Percentiles rank a stretch among this genome's conserved stretches.
These are phyloP conservation scores for Pseudogymnoascus pannorum DNA, from an alignment of 2,329 filamentous ascomycete species.

Conservation along the genomic window DNA sequence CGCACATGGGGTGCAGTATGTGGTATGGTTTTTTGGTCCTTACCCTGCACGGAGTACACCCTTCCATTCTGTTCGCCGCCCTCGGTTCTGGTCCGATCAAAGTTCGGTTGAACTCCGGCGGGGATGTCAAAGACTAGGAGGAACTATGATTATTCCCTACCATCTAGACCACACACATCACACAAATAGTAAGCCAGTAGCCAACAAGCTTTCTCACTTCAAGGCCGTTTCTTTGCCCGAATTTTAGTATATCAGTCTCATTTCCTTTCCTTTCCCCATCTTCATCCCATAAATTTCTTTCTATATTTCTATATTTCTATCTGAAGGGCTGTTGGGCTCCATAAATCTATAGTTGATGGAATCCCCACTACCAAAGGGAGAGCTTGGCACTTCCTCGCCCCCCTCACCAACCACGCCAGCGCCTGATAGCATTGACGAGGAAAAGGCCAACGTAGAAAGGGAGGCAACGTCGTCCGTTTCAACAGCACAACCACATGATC, in stretches of 20 bases:
- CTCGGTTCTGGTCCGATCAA: conserved; percentile 6
- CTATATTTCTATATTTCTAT: not conserved
- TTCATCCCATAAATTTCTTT: not conserved
- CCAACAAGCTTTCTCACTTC: conserved; percentile 1
- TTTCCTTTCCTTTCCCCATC: not conserved
- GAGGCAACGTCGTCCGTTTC: not conserved
- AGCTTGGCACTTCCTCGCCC: conserved; percentile 6
- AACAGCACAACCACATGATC: not conserved
- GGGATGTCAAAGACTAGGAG: not conserved
- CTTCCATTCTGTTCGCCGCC: not conserved
- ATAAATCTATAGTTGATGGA: not conserved
- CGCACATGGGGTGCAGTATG: not conserved
- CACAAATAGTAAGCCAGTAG: not conserved
- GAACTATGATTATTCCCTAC: not conserved
- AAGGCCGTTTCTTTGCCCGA: not conserved
- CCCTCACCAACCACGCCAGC: not conserved
- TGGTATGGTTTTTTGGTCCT: no score
- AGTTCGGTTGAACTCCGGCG: not conserved
- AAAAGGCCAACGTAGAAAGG: not conserved
- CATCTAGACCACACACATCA: conserved; percentile 4
- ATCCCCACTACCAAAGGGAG: not conserved
- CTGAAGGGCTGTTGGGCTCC: not conserved
- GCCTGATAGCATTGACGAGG: not conserved
- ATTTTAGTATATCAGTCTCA: not conserved
- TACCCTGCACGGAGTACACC: not conserved